Conservation (phyloP, 305 asterid genomes). For the Fraxinus nigra region DNA sequence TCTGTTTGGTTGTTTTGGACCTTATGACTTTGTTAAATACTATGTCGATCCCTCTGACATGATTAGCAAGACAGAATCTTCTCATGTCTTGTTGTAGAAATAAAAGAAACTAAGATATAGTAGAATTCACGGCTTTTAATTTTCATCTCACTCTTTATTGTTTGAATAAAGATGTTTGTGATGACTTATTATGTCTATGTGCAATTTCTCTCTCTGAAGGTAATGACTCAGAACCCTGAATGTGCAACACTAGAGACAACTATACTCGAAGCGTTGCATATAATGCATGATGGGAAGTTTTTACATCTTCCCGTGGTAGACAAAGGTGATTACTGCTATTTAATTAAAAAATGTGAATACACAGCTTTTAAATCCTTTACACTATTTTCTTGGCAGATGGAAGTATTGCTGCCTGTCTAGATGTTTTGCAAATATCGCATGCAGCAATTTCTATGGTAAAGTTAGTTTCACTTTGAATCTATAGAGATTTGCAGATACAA, state of each 20-base stretch:
- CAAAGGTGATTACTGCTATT: constrained; percentile 52
- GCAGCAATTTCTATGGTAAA: constrained; percentile 88
- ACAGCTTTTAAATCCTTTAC: constrained; percentile 12
- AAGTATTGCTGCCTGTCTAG: constrained; percentile 60
- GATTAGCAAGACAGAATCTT: neutral
- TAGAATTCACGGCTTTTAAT: neutral
- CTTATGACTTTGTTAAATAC: neutral
- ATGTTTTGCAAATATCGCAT: constrained; percentile 91
- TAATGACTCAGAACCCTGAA: constrained; percentile 86
- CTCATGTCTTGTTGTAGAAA: neutral
- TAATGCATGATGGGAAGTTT: constrained; percentile 87
- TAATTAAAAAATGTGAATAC: neutral
- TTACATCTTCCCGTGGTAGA: constrained; percentile 89
- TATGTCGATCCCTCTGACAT: neutral
- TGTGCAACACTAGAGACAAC: constrained; percentile 73
- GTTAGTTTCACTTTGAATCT: constrained; percentile 16
- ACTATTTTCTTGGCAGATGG: constrained; percentile 63
- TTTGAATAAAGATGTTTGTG: constrained; percentile 14
- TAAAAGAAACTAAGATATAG: neutral
- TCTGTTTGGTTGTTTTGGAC: constrained; percentile 4
- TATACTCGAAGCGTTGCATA: constrained; percentile 86
- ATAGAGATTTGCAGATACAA: constrained; percentile 6
- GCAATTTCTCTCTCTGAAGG: constrained; percentile 45
- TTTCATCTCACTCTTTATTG: constrained; percentile 4
- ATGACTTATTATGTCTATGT: constrained; percentile 13